These are phyloP conservation scores for Mortierella sp. DNA, from an alignment of 371 early-diverging fungal genomes.

Conservation along the genomic window DNA sequence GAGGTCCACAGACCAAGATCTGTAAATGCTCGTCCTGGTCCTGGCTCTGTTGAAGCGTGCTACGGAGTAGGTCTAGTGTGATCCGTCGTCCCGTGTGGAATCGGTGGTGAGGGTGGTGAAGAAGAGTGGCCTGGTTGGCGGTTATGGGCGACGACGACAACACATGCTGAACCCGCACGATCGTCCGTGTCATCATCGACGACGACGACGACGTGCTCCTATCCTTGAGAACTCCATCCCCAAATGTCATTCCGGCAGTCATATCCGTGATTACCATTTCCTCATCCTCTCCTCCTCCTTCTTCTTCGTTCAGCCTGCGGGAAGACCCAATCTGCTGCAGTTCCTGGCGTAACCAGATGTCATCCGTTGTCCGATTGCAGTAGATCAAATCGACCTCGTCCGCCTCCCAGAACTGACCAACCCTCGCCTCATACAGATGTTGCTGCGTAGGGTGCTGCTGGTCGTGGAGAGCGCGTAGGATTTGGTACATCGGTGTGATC, in stretches of 20 bases:
- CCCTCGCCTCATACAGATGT: background rate
- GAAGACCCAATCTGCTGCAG: background rate
- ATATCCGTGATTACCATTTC: background rate
- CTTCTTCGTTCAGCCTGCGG: background rate
- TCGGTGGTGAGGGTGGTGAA: background rate
- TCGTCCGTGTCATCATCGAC: conserved; percentile 1
- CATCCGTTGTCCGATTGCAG: conserved; percentile 34
- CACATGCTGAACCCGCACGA: conserved; percentile 38
- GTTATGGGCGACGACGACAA: conserved; percentile 6
- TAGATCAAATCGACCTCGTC: conserved; percentile 41
- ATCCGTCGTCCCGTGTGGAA: conserved; percentile 36
- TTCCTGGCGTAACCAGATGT: conserved; percentile 50
- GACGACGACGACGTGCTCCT: background rate
- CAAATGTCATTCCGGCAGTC: background rate
- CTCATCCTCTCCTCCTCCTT: background rate
- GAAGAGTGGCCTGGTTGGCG: background rate
- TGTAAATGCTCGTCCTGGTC: conserved; percentile 14
- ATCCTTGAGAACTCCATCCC: background rate
- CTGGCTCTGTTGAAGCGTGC: conserved; percentile 8
- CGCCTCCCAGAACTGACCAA: background rate
- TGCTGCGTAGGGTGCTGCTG: conserved; percentile 10
- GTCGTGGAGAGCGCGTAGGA: conserved; percentile 26
- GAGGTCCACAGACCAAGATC: conserved; percentile 47
- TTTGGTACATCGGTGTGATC: conserved; percentile 54
- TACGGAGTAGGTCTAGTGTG: conserved; percentile 18